Percentiles rank a stretch among this genome's conserved stretches.
phyloP scores from a whole-genome alignment of 1,284 basidiomycete genomes.

The Marasmius fiardii region DNA sequence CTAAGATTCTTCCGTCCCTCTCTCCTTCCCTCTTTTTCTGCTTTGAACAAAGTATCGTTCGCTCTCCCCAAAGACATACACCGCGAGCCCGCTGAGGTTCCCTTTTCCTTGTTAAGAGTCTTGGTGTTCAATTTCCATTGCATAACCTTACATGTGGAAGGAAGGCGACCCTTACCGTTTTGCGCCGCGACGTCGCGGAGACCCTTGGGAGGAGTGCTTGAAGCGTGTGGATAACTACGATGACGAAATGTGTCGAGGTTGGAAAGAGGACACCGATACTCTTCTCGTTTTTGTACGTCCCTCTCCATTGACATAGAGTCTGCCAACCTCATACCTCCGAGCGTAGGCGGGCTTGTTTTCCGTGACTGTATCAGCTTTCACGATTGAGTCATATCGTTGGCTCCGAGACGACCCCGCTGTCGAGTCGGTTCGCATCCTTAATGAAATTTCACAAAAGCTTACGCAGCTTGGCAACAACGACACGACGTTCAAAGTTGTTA shows the following conservation, averaged over 20 bases:
- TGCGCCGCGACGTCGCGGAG: constrained; percentile 2
- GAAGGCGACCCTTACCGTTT: constrained; percentile 7
- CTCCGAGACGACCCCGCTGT: constrained; percentile 15
- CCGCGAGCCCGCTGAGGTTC: neutral
- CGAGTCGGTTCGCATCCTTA: constrained; percentile 5
- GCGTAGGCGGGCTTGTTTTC: constrained; percentile 20
- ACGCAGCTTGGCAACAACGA: neutral
- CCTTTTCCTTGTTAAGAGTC: too few relatives aligned
- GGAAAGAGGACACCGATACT: constrained; percentile 20
- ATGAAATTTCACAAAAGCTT: constrained; percentile 7
- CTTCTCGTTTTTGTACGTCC: constrained; percentile 19
- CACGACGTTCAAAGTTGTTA: neutral
- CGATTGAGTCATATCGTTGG: constrained; percentile 20
- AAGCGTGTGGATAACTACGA: constrained; percentile 14
- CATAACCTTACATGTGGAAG: constrained; percentile 5
- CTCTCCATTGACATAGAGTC: neutral
- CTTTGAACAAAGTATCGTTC: too few relatives aligned
- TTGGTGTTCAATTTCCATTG: neutral
- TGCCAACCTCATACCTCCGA: neutral
- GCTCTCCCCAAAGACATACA: neutral
- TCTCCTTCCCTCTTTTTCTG: too few relatives aligned
- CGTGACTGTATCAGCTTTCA: constrained; percentile 19
- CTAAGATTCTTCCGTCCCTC: too few relatives aligned
- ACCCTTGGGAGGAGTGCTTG: constrained; percentile 12
- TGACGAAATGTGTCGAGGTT: constrained; percentile 16